Evolutionary conservation across 495 filamentous ascomycete genomes (phyloP), one percentile per base, ranked within the genome.

Genomic region (Aspergillus olivimuriae): DNA sequence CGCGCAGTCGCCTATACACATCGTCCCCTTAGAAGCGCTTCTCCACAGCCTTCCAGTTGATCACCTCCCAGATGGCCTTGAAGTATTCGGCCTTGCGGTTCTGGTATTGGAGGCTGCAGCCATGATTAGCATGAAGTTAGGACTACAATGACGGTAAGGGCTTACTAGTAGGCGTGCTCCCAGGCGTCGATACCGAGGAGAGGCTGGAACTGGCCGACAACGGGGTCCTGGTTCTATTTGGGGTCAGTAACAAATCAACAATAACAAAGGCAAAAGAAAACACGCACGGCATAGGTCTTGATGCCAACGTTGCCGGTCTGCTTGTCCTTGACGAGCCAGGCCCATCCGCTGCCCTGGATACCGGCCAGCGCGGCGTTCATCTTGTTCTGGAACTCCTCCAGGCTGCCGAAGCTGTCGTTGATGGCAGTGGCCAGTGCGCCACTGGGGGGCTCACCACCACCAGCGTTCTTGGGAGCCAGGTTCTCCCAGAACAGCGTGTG

Each of bases 21-120:
- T n/a, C n/a, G n/a, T n/a, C n/a, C n/a, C n/a, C n/a, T n/a, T n/a
- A 30, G 59, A 91, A 92, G 44, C 92, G 81, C 65, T 84, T 78
- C 76, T 94, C 94, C 26, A 84, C 92, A 30, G 84, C 76, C 76
- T 91, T 92, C 92, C 92, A 98, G 74, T 97, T 97, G 55, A 98
- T 76, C 36, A 98, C 88, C 51, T 96, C 88, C 92, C 92, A 98
- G 61, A 98, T 85, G 44, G 89, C 89, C 44, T 78, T 79, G 66
- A 98, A 95, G 72, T 98, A 98, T 65, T 96, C 94, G 41, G 87
- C 92, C 80, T 98, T 98, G 61, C 91, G 84, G 73, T 97, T 98
- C 76, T 95, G 78, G 67, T 98, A 98, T 74, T 98, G 89, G 43
- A 98, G 74, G 70, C 81, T 86, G 55, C 44, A 67, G 23, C 39